A percentile compares a stretch with the other conserved stretches of the same genome.
phyloP scores from a whole-genome alignment of 2,329 filamentous ascomycete species.

The Trichoderma koningii region DNA sequence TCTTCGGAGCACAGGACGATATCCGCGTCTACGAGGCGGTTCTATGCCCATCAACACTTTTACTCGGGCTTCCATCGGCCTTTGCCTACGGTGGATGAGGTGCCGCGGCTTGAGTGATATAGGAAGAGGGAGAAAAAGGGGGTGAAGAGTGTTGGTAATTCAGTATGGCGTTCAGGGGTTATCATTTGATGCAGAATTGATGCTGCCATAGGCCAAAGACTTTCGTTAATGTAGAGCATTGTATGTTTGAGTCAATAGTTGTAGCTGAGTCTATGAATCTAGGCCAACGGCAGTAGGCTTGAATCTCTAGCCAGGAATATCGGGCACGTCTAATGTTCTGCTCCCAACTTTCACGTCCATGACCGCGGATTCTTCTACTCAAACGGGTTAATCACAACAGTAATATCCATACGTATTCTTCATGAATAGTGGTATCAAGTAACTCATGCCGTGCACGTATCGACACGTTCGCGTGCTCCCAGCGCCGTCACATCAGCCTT shows the following conservation, averaged over 20 bases:
- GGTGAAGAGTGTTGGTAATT: background rate
- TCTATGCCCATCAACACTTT: background rate
- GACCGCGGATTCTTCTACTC: too few relatives aligned
- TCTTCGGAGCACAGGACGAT: background rate
- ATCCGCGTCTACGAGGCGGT: background rate
- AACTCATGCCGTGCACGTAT: background rate
- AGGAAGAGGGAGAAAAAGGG: background rate
- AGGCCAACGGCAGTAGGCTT: rapidly evolving
- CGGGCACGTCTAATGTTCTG: too few relatives aligned
- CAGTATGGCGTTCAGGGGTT: background rate
- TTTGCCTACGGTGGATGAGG: slow-evolving; percentile 8
- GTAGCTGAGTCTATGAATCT: rapidly evolving
- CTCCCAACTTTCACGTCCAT: too few relatives aligned
- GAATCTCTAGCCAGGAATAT: background rate
- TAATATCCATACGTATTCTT: background rate
- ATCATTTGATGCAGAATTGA: too few relatives aligned
- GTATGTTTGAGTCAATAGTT: background rate
- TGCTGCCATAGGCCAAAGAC: background rate
- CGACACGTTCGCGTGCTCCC: background rate
- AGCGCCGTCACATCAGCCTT: background rate
- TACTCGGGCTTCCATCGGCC: background rate
- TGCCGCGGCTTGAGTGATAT: background rate
- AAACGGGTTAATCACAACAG: too few relatives aligned
- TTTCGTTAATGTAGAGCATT: background rate
- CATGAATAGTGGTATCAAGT: background rate